Percentiles rank a stretch among this genome's conserved stretches.
Conservation (phyloP, 1,139 yeast genomes). For the Diutina sp. region DNA sequence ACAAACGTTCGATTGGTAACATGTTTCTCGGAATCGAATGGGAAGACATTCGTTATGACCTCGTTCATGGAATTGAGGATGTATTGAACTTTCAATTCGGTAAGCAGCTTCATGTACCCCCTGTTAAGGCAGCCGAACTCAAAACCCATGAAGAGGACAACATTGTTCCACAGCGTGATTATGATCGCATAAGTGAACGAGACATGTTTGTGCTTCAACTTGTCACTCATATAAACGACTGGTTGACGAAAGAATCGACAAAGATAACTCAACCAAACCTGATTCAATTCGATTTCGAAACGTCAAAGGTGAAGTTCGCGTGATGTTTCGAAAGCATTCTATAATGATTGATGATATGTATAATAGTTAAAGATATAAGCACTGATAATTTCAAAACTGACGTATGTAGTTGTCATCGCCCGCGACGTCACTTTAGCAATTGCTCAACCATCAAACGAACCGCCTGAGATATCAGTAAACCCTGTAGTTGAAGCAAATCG, state of each 20-base stretch:
- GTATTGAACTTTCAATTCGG: constrained; percentile 24
- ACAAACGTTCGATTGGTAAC: constrained; percentile 25
- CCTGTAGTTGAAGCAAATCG: neutral
- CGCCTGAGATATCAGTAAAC: neutral
- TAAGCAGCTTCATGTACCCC: constrained; percentile 8
- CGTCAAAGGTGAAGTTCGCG: neutral
- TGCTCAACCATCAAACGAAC: neutral
- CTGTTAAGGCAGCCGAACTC: neutral
- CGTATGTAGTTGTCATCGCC: neutral
- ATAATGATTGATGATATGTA: neutral
- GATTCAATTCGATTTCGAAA: neutral
- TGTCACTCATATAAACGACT: neutral
- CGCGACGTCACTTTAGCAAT: neutral
- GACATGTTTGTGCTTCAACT: constrained; percentile 1
- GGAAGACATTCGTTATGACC: constrained; percentile 32
- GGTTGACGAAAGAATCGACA: neutral
- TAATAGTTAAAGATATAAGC: neutral
- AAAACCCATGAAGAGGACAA: neutral
- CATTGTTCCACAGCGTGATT: neutral
- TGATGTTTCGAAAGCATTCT: neutral
- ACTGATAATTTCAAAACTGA: too few species aligned
- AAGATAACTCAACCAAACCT: neutral
- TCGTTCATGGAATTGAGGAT: constrained; percentile 24
- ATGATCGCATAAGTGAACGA: neutral
- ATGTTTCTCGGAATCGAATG: constrained; percentile 31